These are phyloP conservation scores for Aspergillus biplanus DNA, from an alignment of 495 filamentous ascomycete genomes.

Conservation along the genomic window DNA sequence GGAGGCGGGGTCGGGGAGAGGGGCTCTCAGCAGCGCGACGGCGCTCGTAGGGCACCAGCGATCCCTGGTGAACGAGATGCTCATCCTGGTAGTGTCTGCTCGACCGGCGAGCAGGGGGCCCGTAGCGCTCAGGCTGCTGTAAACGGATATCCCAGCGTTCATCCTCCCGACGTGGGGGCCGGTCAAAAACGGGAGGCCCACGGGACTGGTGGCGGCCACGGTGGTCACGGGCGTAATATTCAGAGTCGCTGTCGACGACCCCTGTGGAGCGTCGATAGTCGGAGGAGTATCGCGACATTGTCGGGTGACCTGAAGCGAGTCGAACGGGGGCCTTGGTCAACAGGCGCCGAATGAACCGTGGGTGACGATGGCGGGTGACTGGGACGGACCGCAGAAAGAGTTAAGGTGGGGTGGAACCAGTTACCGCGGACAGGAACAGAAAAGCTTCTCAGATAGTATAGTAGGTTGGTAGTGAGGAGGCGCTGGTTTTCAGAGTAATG, in stretches of 20 bases:
- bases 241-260: constrained; percentile 49
- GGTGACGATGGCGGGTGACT: constrained; percentile 36
- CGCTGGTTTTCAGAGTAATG: background rate
- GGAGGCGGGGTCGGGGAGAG: constrained; percentile 57
- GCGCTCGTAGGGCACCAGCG: constrained; percentile 44
- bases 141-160: constrained; percentile 58
- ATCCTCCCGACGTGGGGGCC: constrained; percentile 48
- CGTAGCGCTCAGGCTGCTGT: constrained; percentile 59
- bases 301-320: constrained; percentile 19
- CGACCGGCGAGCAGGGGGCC: constrained; percentile 54
- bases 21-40: constrained; percentile 44
- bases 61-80: constrained; percentile 47
- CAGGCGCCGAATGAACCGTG: constrained; percentile 27
- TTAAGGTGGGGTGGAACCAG: constrained; percentile 15
- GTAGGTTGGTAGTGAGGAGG: background rate
- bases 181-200: constrained; percentile 46
- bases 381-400: constrained; percentile 22
- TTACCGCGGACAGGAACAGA: constrained; percentile 17
- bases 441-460: background rate
- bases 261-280: constrained; percentile 49
- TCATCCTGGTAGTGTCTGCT: constrained; percentile 55
- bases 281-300: constrained; percentile 53
- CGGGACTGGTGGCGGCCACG: constrained; percentile 47
- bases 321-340: constrained; percentile 14
- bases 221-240: constrained; percentile 52